Conservation (phyloP, 1,284 basidiomycete species). For the Kwoniella shivajii region DNA sequence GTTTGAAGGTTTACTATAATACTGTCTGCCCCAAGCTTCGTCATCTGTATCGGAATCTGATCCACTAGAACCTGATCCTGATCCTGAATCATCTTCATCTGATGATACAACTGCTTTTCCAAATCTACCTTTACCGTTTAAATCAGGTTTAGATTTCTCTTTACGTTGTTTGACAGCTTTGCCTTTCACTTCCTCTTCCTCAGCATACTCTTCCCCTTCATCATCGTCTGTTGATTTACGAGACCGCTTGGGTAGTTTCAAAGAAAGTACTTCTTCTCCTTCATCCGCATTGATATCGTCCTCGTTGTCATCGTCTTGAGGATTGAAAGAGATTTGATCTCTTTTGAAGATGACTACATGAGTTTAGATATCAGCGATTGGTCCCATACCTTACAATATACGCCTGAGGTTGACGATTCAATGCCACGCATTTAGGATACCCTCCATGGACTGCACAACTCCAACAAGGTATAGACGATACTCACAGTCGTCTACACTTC, state of each 20-base stretch:
- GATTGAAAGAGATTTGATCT: slow-evolving; percentile 77
- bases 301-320: slow-evolving; percentile 58
- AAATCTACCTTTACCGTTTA: slow-evolving; percentile 48
- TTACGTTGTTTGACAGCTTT: slow-evolving; percentile 51
- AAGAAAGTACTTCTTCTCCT: slow-evolving; percentile 70
- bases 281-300: slow-evolving; percentile 47
- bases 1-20: slow-evolving; percentile 67
- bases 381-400: too few species aligned
- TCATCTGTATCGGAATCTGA: slow-evolving; percentile 54
- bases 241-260: slow-evolving; percentile 41
- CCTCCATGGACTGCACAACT: too few species aligned
- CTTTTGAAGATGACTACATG: slow-evolving; percentile 56
- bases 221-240: slow-evolving; percentile 49
- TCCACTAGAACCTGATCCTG: slow-evolving; percentile 28
- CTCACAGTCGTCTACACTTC: slow-evolving; percentile 55
- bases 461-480: slow-evolving; percentile 7
- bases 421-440: too few species aligned
- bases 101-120: slow-evolving; percentile 55
- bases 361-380: neutral
- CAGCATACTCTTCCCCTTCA: slow-evolving; percentile 44
- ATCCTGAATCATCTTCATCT: slow-evolving; percentile 61
- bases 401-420: too few species aligned
- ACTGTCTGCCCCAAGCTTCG: slow-evolving; percentile 79
- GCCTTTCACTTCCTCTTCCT: slow-evolving; percentile 55
- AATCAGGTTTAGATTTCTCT: slow-evolving; percentile 52